phyloP scores from a whole-genome alignment of 1,284 basidiomycete species.

The Apiotrichum gracile region DNA sequence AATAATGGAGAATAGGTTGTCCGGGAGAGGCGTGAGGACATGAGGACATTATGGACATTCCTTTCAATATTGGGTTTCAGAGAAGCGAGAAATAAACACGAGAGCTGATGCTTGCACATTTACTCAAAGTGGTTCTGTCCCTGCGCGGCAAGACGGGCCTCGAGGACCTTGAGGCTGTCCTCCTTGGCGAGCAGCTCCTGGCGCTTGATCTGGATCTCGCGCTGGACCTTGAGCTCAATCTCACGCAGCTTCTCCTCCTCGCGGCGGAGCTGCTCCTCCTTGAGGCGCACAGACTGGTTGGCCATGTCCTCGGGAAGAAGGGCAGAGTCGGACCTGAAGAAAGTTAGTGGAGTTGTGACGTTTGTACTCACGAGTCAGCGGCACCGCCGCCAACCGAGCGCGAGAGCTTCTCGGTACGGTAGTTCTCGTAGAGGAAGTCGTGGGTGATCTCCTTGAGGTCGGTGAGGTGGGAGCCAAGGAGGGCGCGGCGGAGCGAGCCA shows the following conservation, averaged over 20 bases:
- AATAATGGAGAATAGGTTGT: background rate
- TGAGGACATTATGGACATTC: constrained; percentile 17
- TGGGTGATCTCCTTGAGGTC: constrained; percentile 91
- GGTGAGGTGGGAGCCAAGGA: constrained; percentile 89
- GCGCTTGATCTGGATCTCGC: constrained; percentile 97
- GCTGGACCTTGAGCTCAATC: constrained; percentile 95
- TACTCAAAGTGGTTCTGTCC: constrained; percentile 11
- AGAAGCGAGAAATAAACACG: background rate
- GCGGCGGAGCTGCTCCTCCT: constrained; percentile 95
- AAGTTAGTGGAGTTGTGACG: background rate
- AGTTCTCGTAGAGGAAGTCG: constrained; percentile 68
- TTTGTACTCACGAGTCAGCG: constrained; percentile 56
- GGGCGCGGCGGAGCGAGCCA: constrained; percentile 78
- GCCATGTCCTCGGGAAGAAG: constrained; percentile 90
- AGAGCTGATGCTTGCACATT: constrained; percentile 25
- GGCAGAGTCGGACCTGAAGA: constrained; percentile 62
- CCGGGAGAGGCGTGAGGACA: constrained; percentile 1
- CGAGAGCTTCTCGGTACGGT: constrained; percentile 93
- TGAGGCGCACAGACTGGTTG: constrained; percentile 91
- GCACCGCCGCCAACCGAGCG: constrained; percentile 84
- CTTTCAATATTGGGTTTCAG: background rate
- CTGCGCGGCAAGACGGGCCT: constrained; percentile 38
- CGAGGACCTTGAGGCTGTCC: constrained; percentile 54
- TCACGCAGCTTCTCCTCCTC: constrained; percentile 99
- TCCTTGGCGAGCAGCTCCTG: constrained; percentile 94